These are phyloP conservation scores for Moricandia moricandioides DNA, from an alignment of 345 rosid genomes.

Conservation along the genomic window DNA sequence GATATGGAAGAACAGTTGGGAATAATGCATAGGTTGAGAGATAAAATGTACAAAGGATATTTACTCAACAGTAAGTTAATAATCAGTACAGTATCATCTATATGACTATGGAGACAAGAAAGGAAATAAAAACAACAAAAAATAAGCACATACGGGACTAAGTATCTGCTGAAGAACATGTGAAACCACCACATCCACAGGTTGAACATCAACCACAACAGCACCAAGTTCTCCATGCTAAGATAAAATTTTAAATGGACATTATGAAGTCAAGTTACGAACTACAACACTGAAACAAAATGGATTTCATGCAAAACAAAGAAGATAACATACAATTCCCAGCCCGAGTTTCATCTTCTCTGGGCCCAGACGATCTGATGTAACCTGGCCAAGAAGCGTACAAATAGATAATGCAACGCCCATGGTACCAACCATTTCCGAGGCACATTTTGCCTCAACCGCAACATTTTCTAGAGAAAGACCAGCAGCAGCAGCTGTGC, in stretches of 20 bases:
- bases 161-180: conserved; percentile 80
- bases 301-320: background rate
- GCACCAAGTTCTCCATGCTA: conserved; percentile 98
- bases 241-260: conserved; percentile 8
- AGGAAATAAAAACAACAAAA: conserved; percentile 1
- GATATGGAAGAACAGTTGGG: conserved; percentile 22
- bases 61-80: background rate
- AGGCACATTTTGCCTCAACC: conserved; percentile 73
- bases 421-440: conserved; percentile 91
- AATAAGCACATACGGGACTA: conserved; percentile 57
- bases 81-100: background rate
- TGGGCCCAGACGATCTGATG: conserved; percentile 81
- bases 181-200: conserved; percentile 82
- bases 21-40: background rate
- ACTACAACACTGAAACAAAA: conserved; percentile 7
- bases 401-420: conserved; percentile 91
- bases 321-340: conserved; percentile 74
- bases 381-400: conserved; percentile 83
- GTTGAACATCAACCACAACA: conserved; percentile 83
- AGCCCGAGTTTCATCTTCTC: conserved; percentile 98
- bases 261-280: background rate
- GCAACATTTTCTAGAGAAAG: conserved; percentile 74
- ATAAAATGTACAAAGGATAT: background rate
- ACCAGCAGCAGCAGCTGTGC: conserved; percentile 92
- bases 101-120: conserved; percentile 6